phyloP scores from a whole-genome alignment of 176 grass and related monocot species.

The Rhynchospora tenuis region DNA sequence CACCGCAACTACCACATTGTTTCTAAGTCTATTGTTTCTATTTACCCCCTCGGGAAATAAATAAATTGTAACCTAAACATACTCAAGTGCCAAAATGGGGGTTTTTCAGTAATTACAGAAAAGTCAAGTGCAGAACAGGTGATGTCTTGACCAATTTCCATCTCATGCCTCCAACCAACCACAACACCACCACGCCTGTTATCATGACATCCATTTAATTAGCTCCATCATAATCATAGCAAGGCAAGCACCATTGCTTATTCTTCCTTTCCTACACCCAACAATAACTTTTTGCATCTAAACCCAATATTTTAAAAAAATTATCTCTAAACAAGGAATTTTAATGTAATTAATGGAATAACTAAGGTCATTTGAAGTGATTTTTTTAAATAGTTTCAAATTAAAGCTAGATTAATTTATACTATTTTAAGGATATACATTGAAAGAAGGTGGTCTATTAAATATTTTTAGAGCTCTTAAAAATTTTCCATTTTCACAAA shows the following conservation, averaged over 20 bases:
- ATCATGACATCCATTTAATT: conserved; percentile 20
- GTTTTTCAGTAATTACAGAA: not conserved
- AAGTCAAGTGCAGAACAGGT: not conserved
- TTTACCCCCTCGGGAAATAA: not conserved
- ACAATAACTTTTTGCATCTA: not conserved
- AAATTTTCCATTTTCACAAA: not conserved
- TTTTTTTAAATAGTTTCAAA: no score
- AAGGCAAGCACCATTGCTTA: not conserved
- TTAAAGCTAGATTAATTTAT: not conserved
- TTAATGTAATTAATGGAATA: not conserved
- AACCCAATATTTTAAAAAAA: not conserved
- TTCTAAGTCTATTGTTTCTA: not conserved
- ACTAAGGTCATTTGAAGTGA: no score
- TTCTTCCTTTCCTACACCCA: not conserved
- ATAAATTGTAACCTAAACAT: not conserved
- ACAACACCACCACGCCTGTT: conserved; percentile 1
- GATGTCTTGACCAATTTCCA: not conserved
- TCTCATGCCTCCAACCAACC: conserved; percentile 14
- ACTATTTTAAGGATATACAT: not conserved
- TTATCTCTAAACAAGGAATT: not conserved
- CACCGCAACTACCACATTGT: not conserved
- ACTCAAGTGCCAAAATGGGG: not conserved
- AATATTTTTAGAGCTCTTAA: not conserved
- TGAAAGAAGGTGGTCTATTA: not conserved
- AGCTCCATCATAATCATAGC: conserved; percentile 16